Evolutionary conservation across 345 rosid genomes (phyloP).

Genomic region (Psidium guajava): DNA sequence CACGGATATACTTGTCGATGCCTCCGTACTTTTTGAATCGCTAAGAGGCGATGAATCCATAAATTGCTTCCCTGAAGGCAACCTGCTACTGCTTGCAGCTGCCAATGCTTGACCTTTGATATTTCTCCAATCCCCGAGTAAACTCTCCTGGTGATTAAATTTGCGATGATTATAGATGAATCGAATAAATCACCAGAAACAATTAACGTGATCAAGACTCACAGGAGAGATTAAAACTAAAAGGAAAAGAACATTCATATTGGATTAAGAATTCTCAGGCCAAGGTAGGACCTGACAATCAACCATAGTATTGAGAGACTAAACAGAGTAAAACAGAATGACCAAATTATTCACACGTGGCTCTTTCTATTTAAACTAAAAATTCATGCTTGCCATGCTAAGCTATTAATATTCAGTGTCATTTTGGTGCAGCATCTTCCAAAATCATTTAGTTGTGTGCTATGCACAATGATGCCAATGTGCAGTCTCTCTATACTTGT

Average conservation of each 20-base stretch:
- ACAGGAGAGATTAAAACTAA: background rate
- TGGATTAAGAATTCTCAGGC: background rate
- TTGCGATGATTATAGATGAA: background rate
- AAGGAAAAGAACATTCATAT: background rate
- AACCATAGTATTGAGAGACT: background rate
- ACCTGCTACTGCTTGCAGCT: slow-evolving; percentile 66
- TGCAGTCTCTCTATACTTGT: background rate
- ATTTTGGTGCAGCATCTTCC: background rate
- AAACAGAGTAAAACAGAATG: background rate
- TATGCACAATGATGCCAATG: background rate
- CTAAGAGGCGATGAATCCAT: slow-evolving; percentile 44
- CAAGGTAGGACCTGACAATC: background rate
- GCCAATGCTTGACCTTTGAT: slow-evolving; percentile 55
- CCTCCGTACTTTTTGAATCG: slow-evolving; percentile 70
- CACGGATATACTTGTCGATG: slow-evolving; percentile 44
- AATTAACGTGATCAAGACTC: background rate
- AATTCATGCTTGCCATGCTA: background rate
- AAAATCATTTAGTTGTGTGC: background rate
- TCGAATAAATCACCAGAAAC: background rate
- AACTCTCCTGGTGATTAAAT: slow-evolving; percentile 40
- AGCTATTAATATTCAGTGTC: background rate
- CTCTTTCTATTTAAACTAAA: background rate
- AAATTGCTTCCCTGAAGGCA: slow-evolving; percentile 52
- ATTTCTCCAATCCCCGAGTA: slow-evolving; percentile 68
- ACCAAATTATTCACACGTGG: background rate